Percentiles rank a stretch among this genome's conserved stretches.
phyloP scores from a whole-genome alignment of 2,329 filamentous ascomycete genomes.

The Ophiostoma sp. region DNA sequence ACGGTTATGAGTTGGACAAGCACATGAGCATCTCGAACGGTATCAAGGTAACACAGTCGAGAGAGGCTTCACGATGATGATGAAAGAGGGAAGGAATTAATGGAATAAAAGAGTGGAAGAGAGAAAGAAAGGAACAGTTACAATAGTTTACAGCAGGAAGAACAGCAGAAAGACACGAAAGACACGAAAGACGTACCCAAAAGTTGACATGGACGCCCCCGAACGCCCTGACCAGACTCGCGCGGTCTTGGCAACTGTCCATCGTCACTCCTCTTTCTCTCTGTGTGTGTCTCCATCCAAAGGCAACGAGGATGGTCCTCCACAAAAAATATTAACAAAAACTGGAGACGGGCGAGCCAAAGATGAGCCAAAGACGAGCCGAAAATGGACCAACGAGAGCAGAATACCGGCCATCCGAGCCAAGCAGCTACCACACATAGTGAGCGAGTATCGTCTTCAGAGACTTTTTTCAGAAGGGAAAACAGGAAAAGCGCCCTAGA shows the following conservation, averaged over 20 bases:
- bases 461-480: not conserved
- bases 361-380: not conserved
- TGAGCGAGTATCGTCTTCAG: not conserved
- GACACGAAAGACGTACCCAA: not conserved
- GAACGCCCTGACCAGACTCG: not conserved
- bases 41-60: not conserved
- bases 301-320: not conserved
- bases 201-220: slow-evolving; percentile 3
- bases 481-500: not conserved
- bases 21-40: slow-evolving; percentile 13
- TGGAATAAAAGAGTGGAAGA: not conserved
- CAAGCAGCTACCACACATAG: not conserved
- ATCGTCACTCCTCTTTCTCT: not conserved
- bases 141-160: not conserved
- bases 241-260: slow-evolving; percentile 9
- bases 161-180: not conserved
- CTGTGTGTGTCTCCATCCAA: too few species aligned
- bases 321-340: not conserved
- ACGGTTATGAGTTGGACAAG: slow-evolving; percentile 14
- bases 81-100: not conserved
- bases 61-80: slow-evolving; percentile 2
- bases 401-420: not conserved
- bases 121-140: not conserved
- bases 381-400: not conserved
- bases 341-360: not conserved